These are phyloP conservation scores for Hibiscus mutabilis DNA, from an alignment of 345 rosid species.

Conservation along the genomic window DNA sequence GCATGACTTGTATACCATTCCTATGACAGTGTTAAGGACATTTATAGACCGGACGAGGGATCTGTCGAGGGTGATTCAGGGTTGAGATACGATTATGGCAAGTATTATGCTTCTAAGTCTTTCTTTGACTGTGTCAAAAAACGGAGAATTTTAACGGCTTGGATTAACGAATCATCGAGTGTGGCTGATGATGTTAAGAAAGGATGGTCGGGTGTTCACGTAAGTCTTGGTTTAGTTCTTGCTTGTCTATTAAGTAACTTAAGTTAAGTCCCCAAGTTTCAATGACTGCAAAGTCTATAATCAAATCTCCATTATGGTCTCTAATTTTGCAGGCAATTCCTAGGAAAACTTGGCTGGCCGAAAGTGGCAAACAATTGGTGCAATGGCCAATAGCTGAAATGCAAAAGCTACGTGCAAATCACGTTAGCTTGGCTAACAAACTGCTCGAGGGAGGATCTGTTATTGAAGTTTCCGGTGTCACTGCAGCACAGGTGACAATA, in stretches of 20 bases:
- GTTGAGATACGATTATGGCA: slow-evolving; percentile 59
- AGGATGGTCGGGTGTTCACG: slow-evolving; percentile 54
- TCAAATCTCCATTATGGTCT: background rate
- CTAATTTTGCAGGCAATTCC: slow-evolving; percentile 39
- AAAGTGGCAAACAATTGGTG: slow-evolving; percentile 41
- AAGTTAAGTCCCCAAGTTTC: background rate
- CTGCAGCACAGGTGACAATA: slow-evolving; percentile 40
- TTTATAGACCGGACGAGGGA: slow-evolving; percentile 32
- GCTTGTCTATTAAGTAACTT: no score
- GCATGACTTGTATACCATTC: slow-evolving; percentile 47
- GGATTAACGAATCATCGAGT: slow-evolving; percentile 43
- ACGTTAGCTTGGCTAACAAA: slow-evolving; percentile 21
- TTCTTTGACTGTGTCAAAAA: slow-evolving; percentile 40
- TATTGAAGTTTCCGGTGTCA: slow-evolving; percentile 38
- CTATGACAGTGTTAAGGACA: slow-evolving; percentile 29
- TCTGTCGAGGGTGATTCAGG: slow-evolving; percentile 34
- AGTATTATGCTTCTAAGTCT: slow-evolving; percentile 64
- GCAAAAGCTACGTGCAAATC: slow-evolving; percentile 28
- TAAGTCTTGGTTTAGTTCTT: slow-evolving; percentile 1
- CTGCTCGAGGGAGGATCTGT: slow-evolving; percentile 28
- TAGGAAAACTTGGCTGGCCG: slow-evolving; percentile 42
- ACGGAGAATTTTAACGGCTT: slow-evolving; percentile 50
- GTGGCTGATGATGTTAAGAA: slow-evolving; percentile 23
- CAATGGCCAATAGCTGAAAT: slow-evolving; percentile 55
- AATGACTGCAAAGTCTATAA: background rate